Base-by-base conservation (phyloP, 2,329 filamentous ascomycete species). In the Pseudocercospora cruenta region DNA sequence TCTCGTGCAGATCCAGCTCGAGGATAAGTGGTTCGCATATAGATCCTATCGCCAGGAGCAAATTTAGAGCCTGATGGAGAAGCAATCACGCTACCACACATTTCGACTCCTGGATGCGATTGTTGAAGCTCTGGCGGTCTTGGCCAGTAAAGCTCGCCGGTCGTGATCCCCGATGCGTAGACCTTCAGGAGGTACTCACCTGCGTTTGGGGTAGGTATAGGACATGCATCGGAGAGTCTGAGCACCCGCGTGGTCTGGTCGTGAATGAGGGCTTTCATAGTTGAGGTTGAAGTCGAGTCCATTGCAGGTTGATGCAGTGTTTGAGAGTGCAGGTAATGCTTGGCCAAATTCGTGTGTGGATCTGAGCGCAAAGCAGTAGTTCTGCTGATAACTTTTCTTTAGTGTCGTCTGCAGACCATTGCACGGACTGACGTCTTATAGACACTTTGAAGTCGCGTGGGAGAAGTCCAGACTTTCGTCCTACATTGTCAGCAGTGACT, bases 41-140 rank as follows among this genome's bases (percentile, higher is more conserved):
- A 60, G 58, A 60, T 31, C 28, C 31, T 51, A 22, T 60, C 58
- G 3, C 39, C 58, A 22, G 45, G 9, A 28, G 43, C 31, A 43
- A 60, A 60, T 22, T 51, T 60, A 6, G 33, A 45, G 19, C 26
- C 45, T 16, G 9, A 19, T 6, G 58, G 45, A 36, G 39, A 16
- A 3, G 21, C 16, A 10, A 60, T 4, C 26, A 60, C 45, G 9
- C 28, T 31, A 22, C 45, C 58, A 31, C 39, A 22, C 22, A 49
- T 49, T 33, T 61, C 58, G 24, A 61, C 45, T 39, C 43, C 39
- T 26, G 58, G 58, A 33, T 61, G 28, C 21, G 58, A 53, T 53
- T 49, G 19, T 16, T 47, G 33, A 24, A 51, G 43, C 26, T 60
- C 39, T 10, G 21, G 58, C 22, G 58, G 58, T 4, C 58, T 39